Conservation (phyloP, 495 filamentous ascomycete species). For the Xylaria nigripes region DNA sequence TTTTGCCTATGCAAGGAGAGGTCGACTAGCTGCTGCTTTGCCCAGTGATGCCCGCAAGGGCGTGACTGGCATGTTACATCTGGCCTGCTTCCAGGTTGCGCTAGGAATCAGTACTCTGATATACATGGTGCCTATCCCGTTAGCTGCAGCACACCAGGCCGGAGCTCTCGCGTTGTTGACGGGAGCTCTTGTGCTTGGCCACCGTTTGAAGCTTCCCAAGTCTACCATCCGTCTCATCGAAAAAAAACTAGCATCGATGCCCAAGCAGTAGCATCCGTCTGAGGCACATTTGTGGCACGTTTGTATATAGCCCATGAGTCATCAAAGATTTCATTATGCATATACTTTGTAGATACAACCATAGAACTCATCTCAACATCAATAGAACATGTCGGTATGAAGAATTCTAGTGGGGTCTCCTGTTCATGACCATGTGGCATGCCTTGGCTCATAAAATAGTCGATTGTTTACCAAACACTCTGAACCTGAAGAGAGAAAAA, state of each 20-base stretch:
- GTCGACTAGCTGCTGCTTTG: slow-evolving; percentile 52
- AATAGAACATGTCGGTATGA: too few species aligned
- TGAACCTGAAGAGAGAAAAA: too few species aligned
- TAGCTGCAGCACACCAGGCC: slow-evolving; percentile 91
- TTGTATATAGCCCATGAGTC: too few species aligned
- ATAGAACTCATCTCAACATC: too few species aligned
- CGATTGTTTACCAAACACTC: too few species aligned
- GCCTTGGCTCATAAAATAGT: too few species aligned
- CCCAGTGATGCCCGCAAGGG: slow-evolving; percentile 60
- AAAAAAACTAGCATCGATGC: slow-evolving; percentile 16
- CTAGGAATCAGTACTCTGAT: slow-evolving; percentile 85
- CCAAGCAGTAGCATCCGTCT: not conserved
- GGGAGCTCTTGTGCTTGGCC: slow-evolving; percentile 66
- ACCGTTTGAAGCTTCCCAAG: slow-evolving; percentile 44
- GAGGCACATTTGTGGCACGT: too few species aligned
- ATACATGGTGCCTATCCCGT: slow-evolving; percentile 80
- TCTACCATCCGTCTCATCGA: slow-evolving; percentile 38
- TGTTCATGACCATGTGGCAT: too few species aligned
- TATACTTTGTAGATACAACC: too few species aligned
- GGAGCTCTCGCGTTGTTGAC: slow-evolving; percentile 80
- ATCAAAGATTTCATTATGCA: too few species aligned
- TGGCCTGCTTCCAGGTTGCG: slow-evolving; percentile 71
- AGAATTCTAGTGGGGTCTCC: too few species aligned
- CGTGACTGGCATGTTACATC: slow-evolving; percentile 70
- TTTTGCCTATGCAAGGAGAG: slow-evolving; percentile 66